Percentiles rank a stretch among this genome's conserved stretches.
Evolutionary conservation across 2,329 filamentous ascomycete genomes (phyloP).

Genomic region (Cladophialophora exuberans): DNA sequence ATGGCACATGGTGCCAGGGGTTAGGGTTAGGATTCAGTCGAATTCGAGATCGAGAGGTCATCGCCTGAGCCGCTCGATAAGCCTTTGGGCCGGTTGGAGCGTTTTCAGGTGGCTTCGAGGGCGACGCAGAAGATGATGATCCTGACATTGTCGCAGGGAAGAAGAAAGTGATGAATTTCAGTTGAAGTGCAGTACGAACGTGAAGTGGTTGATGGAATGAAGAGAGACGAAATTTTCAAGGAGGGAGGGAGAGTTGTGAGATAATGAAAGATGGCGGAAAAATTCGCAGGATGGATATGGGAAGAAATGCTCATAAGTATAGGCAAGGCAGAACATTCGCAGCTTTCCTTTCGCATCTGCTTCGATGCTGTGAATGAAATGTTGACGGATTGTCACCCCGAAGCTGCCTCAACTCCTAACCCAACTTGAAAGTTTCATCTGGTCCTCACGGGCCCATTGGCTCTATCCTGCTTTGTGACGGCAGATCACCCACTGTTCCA

Average conservation of each 20-base stretch:
- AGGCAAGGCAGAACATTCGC: constrained; percentile 19
- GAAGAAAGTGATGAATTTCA: not conserved
- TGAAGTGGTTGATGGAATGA: not conserved
- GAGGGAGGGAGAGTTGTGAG: constrained; percentile 8
- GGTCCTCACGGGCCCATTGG: not conserved
- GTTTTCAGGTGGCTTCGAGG: constrained; percentile 6
- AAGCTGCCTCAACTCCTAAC: no score
- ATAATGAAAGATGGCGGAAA: not conserved
- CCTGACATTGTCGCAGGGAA: constrained; percentile 11
- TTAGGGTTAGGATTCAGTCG: not conserved
- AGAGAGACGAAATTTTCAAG: no score
- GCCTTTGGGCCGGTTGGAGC: constrained; percentile 15
- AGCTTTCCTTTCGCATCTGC: constrained; percentile 5
- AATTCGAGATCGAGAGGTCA: not conserved
- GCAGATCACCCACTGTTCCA: constrained; percentile 34
- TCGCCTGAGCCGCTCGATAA: no score
- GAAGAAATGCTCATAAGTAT: not conserved
- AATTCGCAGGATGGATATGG: no score
- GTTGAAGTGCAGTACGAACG: constrained; percentile 3
- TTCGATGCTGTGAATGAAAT: no score
- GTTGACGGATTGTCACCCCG: no score
- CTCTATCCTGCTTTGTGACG: constrained; percentile 28
- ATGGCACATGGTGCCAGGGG: not conserved
- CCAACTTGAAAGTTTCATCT: no score
- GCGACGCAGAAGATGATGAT: not conserved